Conservation (phyloP, 768 basidiomycete genomes). For the Tulasnella calospora region DNA sequence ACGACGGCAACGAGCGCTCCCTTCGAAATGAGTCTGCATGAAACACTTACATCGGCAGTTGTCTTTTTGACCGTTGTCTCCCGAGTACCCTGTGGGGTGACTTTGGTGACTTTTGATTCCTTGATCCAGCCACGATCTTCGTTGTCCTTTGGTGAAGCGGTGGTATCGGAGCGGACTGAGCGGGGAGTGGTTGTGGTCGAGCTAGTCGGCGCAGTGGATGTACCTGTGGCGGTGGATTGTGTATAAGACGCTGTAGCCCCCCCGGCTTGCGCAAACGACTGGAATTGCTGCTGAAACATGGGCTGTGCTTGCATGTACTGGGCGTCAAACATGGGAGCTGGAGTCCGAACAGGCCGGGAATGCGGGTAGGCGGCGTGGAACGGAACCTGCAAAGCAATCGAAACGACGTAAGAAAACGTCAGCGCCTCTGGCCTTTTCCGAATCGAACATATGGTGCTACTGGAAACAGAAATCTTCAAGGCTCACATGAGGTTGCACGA, state of each 20-base stretch:
- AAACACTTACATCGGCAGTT: conserved; percentile 21
- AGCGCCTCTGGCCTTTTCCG: not conserved
- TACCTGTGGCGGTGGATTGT: not conserved
- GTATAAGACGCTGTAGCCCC: not conserved
- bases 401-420: conserved; percentile 3
- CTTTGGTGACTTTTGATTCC: conserved; percentile 22
- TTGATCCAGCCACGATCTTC: conserved; percentile 23
- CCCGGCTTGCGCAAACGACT: conserved; percentile 12
- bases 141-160: not conserved
- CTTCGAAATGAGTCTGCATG: conserved; percentile 11
- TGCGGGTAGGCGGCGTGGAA: conserved; percentile 1
- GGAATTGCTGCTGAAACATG: conserved; percentile 14
- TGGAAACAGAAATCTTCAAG: not conserved
- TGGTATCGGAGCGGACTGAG: not conserved
- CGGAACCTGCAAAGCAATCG: not conserved
- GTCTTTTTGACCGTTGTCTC: conserved; percentile 23
- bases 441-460: not conserved
- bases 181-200: not conserved
- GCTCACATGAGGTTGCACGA: conserved; percentile 15
- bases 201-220: not conserved
- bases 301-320: not conserved
- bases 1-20: not conserved
- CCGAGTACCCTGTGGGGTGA: conserved; percentile 8
- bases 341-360: not conserved
- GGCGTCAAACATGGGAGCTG: not conserved